Conservation (phyloP, 169 alveolate genomes). For the Eimeria tenella region DNA sequence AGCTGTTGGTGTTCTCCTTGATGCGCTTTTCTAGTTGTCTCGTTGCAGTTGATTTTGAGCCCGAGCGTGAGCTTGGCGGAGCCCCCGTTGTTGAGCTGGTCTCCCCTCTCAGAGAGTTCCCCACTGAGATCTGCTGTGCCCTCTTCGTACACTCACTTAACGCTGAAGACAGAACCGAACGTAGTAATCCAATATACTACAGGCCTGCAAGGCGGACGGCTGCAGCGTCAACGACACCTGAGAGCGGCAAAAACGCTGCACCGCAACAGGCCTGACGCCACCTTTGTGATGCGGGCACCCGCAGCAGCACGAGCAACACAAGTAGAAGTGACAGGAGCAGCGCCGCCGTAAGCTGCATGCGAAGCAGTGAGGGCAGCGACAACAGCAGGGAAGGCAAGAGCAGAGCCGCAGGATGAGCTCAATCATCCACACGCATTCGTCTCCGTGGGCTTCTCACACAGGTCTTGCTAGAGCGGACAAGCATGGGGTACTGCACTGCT, state of each 20-base stretch:
- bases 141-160: background rate
- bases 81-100: background rate
- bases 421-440: background rate
- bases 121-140: slow-evolving; percentile 1
- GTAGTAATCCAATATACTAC: background rate
- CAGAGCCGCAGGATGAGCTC: slow-evolving; percentile 31
- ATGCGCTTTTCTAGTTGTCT: background rate
- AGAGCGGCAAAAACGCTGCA: background rate
- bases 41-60: background rate
- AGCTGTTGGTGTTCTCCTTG: background rate
- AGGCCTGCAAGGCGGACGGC: background rate
- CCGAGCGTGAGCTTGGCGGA: background rate
- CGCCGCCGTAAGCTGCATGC: background rate
- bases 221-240: slow-evolving; percentile 3
- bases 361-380: background rate
- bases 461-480: background rate
- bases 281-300: background rate
- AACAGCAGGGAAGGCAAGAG: slow-evolving; percentile 23
- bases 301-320: background rate
- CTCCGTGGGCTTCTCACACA: background rate
- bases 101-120: background rate
- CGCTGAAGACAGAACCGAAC: background rate
- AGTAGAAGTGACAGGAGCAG: background rate
- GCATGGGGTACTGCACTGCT: slow-evolving; percentile 42
- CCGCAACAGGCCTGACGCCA: background rate